phyloP scores from a whole-genome alignment of 371 early-diverging fungal species.

The Pancytospora philotis region DNA sequence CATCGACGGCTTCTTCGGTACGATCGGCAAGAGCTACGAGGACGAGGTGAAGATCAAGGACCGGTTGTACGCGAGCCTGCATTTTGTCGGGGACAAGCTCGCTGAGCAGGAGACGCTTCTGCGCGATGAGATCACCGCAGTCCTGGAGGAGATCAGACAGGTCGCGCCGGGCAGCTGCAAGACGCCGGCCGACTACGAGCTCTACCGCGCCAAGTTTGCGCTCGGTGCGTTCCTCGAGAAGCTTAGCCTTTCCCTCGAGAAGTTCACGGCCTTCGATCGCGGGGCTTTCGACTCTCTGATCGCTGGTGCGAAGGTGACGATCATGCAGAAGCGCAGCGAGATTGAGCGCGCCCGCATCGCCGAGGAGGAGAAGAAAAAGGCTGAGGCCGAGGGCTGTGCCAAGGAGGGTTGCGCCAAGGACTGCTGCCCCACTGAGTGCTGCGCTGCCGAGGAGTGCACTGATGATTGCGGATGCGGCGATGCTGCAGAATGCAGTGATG shows the following conservation, averaged over 20 bases:
- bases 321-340: too few relatives aligned
- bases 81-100: conserved; percentile 5
- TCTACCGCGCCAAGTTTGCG: not conserved
- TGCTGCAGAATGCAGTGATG: not conserved
- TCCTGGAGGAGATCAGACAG: not conserved
- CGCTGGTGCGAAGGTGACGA: not conserved
- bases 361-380: conserved; percentile 1
- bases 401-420: not conserved
- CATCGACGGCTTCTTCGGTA: not conserved
- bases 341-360: too few relatives aligned
- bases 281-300: not conserved
- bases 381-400: not conserved
- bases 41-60: not conserved
- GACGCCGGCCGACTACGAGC: not conserved
- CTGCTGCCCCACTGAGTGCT: not conserved
- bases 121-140: not conserved
- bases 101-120: not conserved
- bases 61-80: not conserved
- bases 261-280: not conserved
- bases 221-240: not conserved
- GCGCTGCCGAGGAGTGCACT: not conserved
- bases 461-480: not conserved
- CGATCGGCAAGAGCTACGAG: not conserved
- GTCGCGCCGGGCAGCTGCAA: not conserved
- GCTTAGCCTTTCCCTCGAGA: conserved; percentile 5